phyloP scores from a whole-genome alignment of 352 stramenopile species.

The Phytophthora ohioensis region DNA sequence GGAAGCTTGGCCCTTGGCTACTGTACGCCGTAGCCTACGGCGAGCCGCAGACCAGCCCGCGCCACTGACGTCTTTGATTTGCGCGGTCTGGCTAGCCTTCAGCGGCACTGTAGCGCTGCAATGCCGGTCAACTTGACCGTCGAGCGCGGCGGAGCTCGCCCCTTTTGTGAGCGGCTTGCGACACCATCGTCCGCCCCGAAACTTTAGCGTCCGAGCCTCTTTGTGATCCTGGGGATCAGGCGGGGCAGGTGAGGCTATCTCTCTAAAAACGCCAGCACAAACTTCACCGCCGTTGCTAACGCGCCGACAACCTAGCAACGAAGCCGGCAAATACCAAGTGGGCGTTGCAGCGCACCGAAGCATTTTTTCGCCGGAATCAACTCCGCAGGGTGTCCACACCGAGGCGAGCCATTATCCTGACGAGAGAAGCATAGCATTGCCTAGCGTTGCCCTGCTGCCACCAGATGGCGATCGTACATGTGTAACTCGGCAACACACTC shows the following conservation, averaged over 20 bases:
- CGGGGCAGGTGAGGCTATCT: neutral
- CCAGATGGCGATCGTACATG: slow-evolving; percentile 24
- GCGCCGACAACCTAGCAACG: neutral
- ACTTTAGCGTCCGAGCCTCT: slow-evolving; percentile 11
- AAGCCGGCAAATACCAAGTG: neutral
- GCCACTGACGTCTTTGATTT: slow-evolving; percentile 39
- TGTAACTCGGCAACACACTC: slow-evolving; percentile 30
- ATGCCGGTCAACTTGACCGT: neutral
- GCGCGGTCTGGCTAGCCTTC: slow-evolving; percentile 28
- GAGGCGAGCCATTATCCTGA: slow-evolving; percentile 18
- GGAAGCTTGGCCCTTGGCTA: slow-evolving; percentile 2
- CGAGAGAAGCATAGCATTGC: slow-evolving; percentile 13
- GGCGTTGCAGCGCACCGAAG: neutral
- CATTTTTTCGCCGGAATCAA: slow-evolving; percentile 10
- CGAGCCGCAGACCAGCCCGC: slow-evolving; percentile 2
- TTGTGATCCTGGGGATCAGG: neutral
- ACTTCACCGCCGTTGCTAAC: slow-evolving; percentile 1
- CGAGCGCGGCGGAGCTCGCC: slow-evolving; percentile 5
- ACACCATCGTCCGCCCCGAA: slow-evolving; percentile 25
- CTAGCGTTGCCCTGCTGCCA: slow-evolving; percentile 16
- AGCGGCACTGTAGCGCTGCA: neutral
- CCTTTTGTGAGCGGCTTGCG: slow-evolving; percentile 32
- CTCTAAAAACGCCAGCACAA: neutral
- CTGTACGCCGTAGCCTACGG: neutral
- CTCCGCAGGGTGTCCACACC: neutral